phyloP scores from a whole-genome alignment of 805 yeast genomes.

The Myxozyma mucilagina region DNA sequence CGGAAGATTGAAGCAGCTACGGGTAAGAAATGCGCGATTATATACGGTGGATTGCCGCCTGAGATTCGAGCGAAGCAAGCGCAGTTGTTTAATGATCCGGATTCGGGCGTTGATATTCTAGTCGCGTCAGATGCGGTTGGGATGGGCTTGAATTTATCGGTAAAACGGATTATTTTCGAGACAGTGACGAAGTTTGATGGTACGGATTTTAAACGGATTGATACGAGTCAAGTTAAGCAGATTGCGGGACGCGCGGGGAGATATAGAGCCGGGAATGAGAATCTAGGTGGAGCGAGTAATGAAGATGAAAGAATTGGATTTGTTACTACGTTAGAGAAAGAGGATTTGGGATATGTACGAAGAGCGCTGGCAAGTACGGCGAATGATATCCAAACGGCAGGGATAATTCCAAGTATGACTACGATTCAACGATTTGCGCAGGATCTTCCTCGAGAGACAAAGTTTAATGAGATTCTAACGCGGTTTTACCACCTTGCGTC shows the following conservation, averaged over 20 bases:
- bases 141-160: conserved; percentile 88
- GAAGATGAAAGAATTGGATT: conserved; percentile 26
- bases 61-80: conserved; percentile 91
- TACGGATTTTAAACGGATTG: conserved; percentile 46
- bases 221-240: conserved; percentile 75
- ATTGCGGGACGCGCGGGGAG: conserved; percentile 97
- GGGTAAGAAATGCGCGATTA: conserved; percentile 72
- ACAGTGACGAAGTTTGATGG: conserved; percentile 74
- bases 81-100: conserved; percentile 60
- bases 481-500: conserved; percentile 49
- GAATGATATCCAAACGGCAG: conserved; percentile 57
- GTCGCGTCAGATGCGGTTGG: conserved; percentile 98
- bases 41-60: conserved; percentile 95
- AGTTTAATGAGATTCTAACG: conserved; percentile 49
- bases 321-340: conserved; percentile 36
- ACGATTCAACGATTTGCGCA: conserved; percentile 68
- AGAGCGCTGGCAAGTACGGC: conserved; percentile 54
- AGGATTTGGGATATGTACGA: conserved; percentile 42
- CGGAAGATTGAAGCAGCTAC: conserved; percentile 66
- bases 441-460: conserved; percentile 55
- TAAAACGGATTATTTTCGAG: conserved; percentile 76
- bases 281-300: neutral
- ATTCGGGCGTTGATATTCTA: conserved; percentile 74
- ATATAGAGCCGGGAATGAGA: conserved; percentile 39
- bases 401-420: conserved; percentile 76